Evolutionary conservation across 2,329 filamentous ascomycete genomes (phyloP), one percentile per base, ranked within the genome.

Genomic region (Fusarium buharicum): DNA sequence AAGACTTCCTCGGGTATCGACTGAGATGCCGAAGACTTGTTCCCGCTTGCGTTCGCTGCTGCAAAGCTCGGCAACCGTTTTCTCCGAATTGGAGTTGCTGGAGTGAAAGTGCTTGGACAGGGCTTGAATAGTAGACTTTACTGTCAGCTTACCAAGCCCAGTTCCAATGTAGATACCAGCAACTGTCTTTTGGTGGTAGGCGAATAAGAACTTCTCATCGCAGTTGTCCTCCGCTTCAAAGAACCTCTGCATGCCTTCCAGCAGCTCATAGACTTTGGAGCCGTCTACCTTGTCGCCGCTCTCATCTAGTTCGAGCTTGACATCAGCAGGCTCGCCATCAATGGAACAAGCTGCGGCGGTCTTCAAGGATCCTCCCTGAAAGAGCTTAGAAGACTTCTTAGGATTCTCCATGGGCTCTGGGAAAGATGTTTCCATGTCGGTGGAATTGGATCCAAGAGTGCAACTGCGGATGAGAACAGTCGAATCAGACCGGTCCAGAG

Each of bases 221-320:
- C 59, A 68, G 59, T 68, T 68, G 14, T 68, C 59, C 8, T 54
- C 41, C 3, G 33, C 27, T 11, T 52, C 10, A 17, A 67, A 67
- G 34, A 49, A 65, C 13, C 20, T 49, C 4, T 30, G 24, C 14
- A 63, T 43, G 4, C 47, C 38, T 4, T 28, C 10, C 3, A 50
- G 20, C 1, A 50, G n/a, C 5, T 4, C 18, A 10, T n/a, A 20
- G 14, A 43, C 16, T 6, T 18, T 33, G 11, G 8, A 20, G 4
- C 27, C n/a, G 10, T 38, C 16, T 17, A 16, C 12, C 39, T 44
- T 37, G 12, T 39, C 28, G 6, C 9, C 36, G 11, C 16, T 18
- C 34, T 43, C 20, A 14, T 17, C 38, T 13, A 13, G n/a, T 3
- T 20, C 28, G 17, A 50, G 14, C 12, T 12, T 41, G 11, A 34